Evolutionary conservation across 768 basidiomycete species (phyloP).

Genomic region (Russula virescens): DNA sequence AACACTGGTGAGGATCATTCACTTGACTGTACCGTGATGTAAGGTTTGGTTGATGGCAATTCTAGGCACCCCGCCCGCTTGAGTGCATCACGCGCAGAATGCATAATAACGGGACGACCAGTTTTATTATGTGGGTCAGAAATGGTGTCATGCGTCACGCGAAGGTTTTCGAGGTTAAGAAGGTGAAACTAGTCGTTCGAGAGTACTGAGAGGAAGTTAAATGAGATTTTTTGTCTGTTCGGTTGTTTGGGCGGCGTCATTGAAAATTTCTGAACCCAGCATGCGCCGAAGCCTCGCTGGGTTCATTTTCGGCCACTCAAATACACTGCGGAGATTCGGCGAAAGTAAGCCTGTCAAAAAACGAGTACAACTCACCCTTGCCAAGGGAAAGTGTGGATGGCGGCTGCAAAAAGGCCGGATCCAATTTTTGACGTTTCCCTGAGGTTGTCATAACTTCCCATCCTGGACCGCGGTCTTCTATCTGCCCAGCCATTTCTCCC

Average conservation of each 20-base stretch:
- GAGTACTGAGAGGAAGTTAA: too few species aligned
- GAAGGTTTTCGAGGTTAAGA: not conserved
- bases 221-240: not conserved
- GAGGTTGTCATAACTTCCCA: too few species aligned
- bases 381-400: too few species aligned
- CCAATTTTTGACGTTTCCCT: too few species aligned
- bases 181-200: too few species aligned
- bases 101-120: too few species aligned
- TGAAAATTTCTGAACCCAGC: not conserved
- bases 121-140: too few species aligned
- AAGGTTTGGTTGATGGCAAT: not conserved
- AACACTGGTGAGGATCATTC: constrained; percentile 40
- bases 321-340: constrained; percentile 1
- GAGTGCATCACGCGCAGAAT: not conserved
- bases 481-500: too few species aligned
- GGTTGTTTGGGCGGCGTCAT: too few species aligned
- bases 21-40: not conserved
- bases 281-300: constrained; percentile 20
- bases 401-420: too few species aligned
- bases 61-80: constrained; percentile 5
- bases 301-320: constrained; percentile 23
- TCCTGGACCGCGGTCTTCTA: too few species aligned
- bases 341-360: not conserved
- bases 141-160: too few species aligned
- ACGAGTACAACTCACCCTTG: constrained; percentile 2